Evolutionary conservation across 1,139 yeast genomes (phyloP), one percentile per base, ranked within the genome.

Genomic region (Magnusiomyces paraingens): DNA sequence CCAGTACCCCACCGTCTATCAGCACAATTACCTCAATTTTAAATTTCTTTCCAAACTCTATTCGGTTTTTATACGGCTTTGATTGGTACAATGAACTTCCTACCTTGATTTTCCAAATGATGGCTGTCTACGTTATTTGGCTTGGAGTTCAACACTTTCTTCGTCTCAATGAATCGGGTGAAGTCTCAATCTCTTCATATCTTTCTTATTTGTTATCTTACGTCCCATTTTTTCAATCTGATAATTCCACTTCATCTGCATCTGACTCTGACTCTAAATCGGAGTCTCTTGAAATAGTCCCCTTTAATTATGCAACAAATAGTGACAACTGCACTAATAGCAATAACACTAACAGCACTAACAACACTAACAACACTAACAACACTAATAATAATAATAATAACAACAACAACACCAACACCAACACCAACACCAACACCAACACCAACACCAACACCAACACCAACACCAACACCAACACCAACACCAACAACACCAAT

Each of bases 41-140:
- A 56, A 58, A 59, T 12, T 51, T 63, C 52, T 52, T 64, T 6
- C 63, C 64, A 2, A 52, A 57, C 12, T 50, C 60, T 11, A 52
- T 61, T 14, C 52, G 61, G 43, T 63, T 63, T 42, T 47, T 65
- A n/a, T 58, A 60, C 32, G 59, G 58, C 38, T 52, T 64, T 55
- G 62, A 66, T 49, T 66, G 69, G 67, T 53, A 59, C 11, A 52
- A 59, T n/a, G 69, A 66, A 52, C 55, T 66, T 29, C 70, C 70
- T 5, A 21, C 58, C 10, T 55, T 66, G 12, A 50, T 60, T 21
- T 62, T 58, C 50, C 69, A 66, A 51, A 57, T 61, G 18, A 60
- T 65, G 17, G 68, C 69, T 11, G 58, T 66, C 44, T 68, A 66
- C 52, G 68, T 66, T 20, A 61, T 65, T 39, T 62, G 64, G 10